Evolutionary conservation across 768 basidiomycete genomes (phyloP).

Genomic region (Trametes punicea): DNA sequence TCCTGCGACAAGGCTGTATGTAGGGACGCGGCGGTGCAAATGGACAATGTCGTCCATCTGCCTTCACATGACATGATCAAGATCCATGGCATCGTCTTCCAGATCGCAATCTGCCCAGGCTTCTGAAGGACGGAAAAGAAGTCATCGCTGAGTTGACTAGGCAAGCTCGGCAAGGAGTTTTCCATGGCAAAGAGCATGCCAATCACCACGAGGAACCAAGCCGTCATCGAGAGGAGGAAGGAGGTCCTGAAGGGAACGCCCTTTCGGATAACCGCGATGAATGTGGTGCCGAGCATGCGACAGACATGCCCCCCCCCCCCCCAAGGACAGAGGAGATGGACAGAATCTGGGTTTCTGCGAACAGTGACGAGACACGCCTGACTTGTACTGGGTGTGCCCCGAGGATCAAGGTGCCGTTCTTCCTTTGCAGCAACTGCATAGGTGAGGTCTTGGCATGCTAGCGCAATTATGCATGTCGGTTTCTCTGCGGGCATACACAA

Average conservation of each 20-base stretch:
- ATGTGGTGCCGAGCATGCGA: neutral
- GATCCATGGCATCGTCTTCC: neutral
- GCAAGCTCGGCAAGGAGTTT: no score
- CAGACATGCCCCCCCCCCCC: neutral
- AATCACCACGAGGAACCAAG: neutral
- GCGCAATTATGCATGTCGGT: neutral
- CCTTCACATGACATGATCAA: conserved; percentile 7
- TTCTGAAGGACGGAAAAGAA: neutral
- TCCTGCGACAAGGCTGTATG: conserved; percentile 3
- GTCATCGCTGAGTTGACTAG: neutral
- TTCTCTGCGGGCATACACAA: neutral
- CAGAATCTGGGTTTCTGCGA: neutral
- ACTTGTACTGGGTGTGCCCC: neutral
- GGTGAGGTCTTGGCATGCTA: neutral
- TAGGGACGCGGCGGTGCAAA: neutral
- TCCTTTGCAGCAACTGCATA: neutral
- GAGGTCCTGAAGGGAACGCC: neutral
- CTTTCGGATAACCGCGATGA: neutral
- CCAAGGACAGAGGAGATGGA: neutral
- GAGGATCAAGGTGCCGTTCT: neutral
- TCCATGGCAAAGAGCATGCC: neutral
- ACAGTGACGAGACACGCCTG: neutral
- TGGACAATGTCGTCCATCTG: neutral
- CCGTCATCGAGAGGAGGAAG: no score
- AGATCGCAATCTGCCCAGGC: neutral